Conservation (phyloP, 2,329 filamentous ascomycete genomes). For the Furcasterigmium furcatum region DNA sequence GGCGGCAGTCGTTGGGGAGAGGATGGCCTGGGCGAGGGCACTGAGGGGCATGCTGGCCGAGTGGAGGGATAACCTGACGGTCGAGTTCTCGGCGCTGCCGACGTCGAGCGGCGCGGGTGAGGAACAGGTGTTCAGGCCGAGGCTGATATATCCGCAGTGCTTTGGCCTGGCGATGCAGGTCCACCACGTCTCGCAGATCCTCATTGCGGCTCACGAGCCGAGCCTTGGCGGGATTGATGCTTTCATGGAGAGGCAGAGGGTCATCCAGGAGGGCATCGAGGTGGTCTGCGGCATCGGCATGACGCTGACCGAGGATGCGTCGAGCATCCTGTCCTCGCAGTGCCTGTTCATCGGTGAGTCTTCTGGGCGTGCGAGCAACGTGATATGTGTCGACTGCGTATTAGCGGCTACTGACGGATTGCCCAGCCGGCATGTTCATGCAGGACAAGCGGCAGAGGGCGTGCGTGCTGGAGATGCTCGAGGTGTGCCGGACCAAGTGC, state of each 20-base stretch:
- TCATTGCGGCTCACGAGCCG: conserved; percentile 13
- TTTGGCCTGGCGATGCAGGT: conserved; percentile 17
- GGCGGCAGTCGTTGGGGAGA: conserved; percentile 33
- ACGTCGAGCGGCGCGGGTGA: conserved; percentile 4
- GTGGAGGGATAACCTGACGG: conserved; percentile 39
- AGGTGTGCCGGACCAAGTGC: conserved; percentile 3
- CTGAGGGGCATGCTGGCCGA: conserved; percentile 45
- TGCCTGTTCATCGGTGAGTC: conserved; percentile 15
- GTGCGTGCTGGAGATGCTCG: conserved; percentile 1
- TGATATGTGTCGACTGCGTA: too few species aligned
- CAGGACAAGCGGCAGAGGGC: conserved; percentile 2
- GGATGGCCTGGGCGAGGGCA: conserved; percentile 41
- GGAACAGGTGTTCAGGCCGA: conserved; percentile 10
- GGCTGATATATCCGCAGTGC: conserved; percentile 13
- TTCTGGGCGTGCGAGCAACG: too few species aligned
- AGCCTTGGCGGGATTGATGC: conserved; percentile 10
- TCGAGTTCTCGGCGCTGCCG: conserved; percentile 38
- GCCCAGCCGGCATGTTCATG: conserved; percentile 5
- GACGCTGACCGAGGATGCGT: conserved; percentile 16
- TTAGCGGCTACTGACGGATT: not conserved
- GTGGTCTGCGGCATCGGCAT: conserved; percentile 16
- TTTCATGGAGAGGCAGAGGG: conserved; percentile 13
- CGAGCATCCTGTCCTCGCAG: conserved; percentile 18
- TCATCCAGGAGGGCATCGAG: conserved; percentile 14
- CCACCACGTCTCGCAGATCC: conserved; percentile 13